Conservation (phyloP, 73 alveolate genomes). For the Effrenium voratum region DNA sequence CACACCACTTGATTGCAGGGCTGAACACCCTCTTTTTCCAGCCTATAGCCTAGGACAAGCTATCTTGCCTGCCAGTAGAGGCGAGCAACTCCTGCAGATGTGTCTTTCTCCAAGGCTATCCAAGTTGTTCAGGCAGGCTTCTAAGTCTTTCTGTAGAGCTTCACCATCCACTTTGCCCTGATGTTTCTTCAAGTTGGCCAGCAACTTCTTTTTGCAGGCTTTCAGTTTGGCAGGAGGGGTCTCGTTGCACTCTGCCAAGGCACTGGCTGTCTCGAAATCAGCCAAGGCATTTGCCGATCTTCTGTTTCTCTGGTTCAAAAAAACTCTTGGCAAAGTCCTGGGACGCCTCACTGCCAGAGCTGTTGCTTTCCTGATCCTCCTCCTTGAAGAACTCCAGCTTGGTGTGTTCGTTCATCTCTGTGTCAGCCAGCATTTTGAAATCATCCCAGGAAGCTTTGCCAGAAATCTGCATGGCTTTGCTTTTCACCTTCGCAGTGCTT, state of each 20-base stretch:
- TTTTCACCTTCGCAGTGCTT: neutral
- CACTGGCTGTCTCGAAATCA: neutral
- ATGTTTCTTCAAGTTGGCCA: neutral
- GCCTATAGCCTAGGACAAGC: neutral
- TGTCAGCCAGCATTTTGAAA: neutral
- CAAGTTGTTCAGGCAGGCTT: neutral
- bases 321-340: neutral
- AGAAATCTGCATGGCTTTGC: neutral
- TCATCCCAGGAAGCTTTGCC: slow-evolving; percentile 2
- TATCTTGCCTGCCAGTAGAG: neutral
- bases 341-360: neutral
- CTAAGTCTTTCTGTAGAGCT: neutral
- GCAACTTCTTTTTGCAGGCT: neutral
- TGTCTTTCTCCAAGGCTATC: neutral
- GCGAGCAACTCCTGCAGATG: neutral
- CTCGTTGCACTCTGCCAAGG: neutral
- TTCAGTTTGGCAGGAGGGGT: neutral
- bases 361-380: neutral
- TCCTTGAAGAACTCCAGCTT: neutral
- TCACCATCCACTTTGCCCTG: neutral
- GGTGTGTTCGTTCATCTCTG: neutral
- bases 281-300: neutral
- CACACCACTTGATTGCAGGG: neutral
- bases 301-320: neutral
- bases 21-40: neutral